Evolutionary conservation across 164 flowering plant genomes (phyloP).

Genomic region (Warburgia ugandensis): DNA sequence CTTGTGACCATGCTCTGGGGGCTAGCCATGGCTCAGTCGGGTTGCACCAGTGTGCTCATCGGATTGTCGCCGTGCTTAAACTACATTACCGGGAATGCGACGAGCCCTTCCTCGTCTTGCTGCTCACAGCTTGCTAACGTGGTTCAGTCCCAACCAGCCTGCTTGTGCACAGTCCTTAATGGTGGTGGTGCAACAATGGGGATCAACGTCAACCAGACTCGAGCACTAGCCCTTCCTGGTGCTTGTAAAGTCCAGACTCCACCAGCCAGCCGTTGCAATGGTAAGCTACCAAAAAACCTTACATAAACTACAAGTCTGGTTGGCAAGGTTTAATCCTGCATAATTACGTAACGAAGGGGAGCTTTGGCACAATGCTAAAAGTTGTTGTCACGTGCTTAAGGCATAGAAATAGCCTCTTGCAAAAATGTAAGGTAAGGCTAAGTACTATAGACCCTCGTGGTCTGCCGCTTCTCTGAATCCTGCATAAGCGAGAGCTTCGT

Average conservation of each 20-base stretch:
- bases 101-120: slow-evolving; percentile 59
- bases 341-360: not conserved
- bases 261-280: slow-evolving; percentile 47
- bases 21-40: slow-evolving; percentile 46
- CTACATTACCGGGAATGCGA: slow-evolving; percentile 63
- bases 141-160: slow-evolving; percentile 45
- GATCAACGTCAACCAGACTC: slow-evolving; percentile 58
- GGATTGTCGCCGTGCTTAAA: slow-evolving; percentile 64
- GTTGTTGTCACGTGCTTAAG: too few species aligned
- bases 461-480: too few species aligned
- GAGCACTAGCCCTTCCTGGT: slow-evolving; percentile 52
- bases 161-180: slow-evolving; percentile 60
- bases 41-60: slow-evolving; percentile 46
- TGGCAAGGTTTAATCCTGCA: too few species aligned
- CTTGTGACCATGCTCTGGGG: slow-evolving; percentile 28
- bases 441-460: too few species aligned
- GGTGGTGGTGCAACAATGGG: slow-evolving; percentile 40
- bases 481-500: too few species aligned
- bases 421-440: too few species aligned
- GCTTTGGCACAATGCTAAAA: too few species aligned
- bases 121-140: slow-evolving; percentile 63
- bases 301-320: too few species aligned
- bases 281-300: slow-evolving; percentile 17
- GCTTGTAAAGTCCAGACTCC: slow-evolving; percentile 85
- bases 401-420: too few species aligned